Base-by-base conservation (phyloP, 75 land plant species). In the Larix kaempferi region DNA sequence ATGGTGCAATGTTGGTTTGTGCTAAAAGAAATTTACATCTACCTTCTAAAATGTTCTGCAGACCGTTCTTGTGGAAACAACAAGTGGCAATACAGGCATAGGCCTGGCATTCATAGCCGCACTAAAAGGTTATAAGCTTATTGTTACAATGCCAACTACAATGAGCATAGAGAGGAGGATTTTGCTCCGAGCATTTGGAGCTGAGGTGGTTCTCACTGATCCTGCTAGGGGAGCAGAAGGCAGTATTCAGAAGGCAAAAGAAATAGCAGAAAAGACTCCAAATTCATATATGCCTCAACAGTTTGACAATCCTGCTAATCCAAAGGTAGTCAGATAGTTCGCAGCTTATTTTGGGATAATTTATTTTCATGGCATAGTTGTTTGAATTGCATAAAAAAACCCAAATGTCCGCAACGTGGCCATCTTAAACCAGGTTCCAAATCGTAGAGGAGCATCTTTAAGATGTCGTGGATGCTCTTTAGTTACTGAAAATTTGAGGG, bases 211-310 rank as follows among this genome's bases (percentile, higher is more conserved):
- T 41, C 63, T 82, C 74, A 82, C 80, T 33, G 60, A 78, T 71
- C 80, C 83, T 55, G 80, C 74, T 21, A 77, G 57, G 35, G 80
- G 83, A 27, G 71, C 69, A 73, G 56, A 77, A 55, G 83, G 83
- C 13, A 86, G 81, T 75, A 81, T 86, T 33, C 82, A 83, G 77
- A 86, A 86, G 76, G 85, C 87, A 17, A 86, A 83, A 49, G 87
- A 86, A 62, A 82, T 86, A 26, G 74, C 77, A 72, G 72, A 79
- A 78, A 86, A 79, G 78, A 86, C 86, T 16, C 81, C 85, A 7
- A 79, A 86, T 62, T 75, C 87, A 15, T 86, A 85, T 79, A 82
- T 85, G 84, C 87, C 82, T 27, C 92, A 95, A 49, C 52, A 49
- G 11, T 49, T 49, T 49, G 52, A 49, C 52, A 49, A 49, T 49